phyloP scores from a whole-genome alignment of 306 rosid genomes.

The Prunus persica region Prunus_persica_NCBIv2 NC_034009.1:42709001-42709500 shows the following conservation, averaged over 20 bases:
- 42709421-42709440: constrained; percentile 29
- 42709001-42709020: constrained; percentile 40
- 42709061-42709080: constrained; percentile 13
- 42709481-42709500: constrained; percentile 27
- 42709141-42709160: constrained; percentile 41
- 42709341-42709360: constrained; percentile 28
- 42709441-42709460: constrained; percentile 16
- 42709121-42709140: constrained; percentile 35
- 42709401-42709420: constrained; percentile 13
- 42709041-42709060: constrained; percentile 33
- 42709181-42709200: constrained; percentile 38
- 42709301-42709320: constrained; percentile 41
- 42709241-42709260: constrained; percentile 36
- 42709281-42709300: constrained; percentile 20
- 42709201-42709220: background rate
- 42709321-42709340: constrained; percentile 33
- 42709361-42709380: constrained; percentile 3
- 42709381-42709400: constrained; percentile 15
- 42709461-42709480: constrained; percentile 10
- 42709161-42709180: constrained; percentile 36
- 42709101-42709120: constrained; percentile 42
- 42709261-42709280: constrained; percentile 25
- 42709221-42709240: constrained; percentile 44
- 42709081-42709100: constrained; percentile 20
- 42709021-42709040: constrained; percentile 31